A percentile compares a stretch with the other conserved stretches of the same genome.
phyloP scores from a whole-genome alignment of 441 rosid genomes.

The Mallotus japonicus region DNA sequence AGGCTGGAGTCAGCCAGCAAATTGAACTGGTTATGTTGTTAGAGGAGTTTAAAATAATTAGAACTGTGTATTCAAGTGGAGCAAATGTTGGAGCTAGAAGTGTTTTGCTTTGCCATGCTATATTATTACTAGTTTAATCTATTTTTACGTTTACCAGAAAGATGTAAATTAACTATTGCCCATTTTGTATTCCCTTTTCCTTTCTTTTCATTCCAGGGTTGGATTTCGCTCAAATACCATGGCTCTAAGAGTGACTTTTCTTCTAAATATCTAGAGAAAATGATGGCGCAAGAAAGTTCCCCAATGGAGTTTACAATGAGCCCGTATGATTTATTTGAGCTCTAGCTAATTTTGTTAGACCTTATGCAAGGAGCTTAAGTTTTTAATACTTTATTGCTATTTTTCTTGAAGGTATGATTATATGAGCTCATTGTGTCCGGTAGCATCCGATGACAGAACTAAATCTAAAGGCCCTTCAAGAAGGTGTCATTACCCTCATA shows the following conservation, averaged over 20 bases:
- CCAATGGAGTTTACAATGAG: constrained; percentile 64
- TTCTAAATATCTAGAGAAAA: constrained; percentile 51
- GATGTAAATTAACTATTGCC: background rate
- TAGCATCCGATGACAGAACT: constrained; percentile 34
- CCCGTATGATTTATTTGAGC: constrained; percentile 40
- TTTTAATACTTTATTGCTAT: constrained; percentile 8
- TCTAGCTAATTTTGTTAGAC: constrained; percentile 10
- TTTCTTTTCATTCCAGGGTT: constrained; percentile 40
- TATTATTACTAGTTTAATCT: background rate
- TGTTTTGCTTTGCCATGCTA: background rate
- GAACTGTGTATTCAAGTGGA: background rate
- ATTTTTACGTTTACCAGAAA: background rate
- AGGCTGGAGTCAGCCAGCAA: background rate
- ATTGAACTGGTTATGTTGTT: background rate
- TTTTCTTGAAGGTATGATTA: constrained; percentile 53
- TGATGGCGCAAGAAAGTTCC: constrained; percentile 53
- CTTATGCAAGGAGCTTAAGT: constrained; percentile 16
- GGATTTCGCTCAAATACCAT: constrained; percentile 78
- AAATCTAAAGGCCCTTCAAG: constrained; percentile 41
- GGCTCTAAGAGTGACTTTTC: constrained; percentile 63
- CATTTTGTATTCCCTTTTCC: constrained; percentile 1
- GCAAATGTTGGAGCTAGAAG: background rate
- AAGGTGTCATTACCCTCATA: constrained; percentile 39
- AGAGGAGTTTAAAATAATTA: background rate
- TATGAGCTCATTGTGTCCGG: constrained; percentile 66